These are phyloP conservation scores for Speleostelium caveatum DNA, from an alignment of 78 protist species.

Conservation along the genomic window DNA sequence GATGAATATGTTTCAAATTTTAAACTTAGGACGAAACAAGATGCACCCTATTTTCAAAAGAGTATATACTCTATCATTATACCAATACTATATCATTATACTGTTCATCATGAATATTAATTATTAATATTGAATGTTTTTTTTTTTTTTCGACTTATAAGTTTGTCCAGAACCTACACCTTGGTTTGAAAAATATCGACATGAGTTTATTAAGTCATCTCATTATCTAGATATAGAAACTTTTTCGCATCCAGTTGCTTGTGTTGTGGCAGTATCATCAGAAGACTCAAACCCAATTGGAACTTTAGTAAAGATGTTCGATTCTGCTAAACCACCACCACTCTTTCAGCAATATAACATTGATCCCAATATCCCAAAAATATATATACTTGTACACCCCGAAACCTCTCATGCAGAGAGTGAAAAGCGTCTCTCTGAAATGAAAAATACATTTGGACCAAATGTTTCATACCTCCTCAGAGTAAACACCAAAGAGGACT, in stretches of 20 bases:
- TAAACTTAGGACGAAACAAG: conserved; percentile 59
- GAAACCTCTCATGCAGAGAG: conserved; percentile 42
- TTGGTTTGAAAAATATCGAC: conserved; percentile 71
- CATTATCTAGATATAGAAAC: conserved; percentile 53
- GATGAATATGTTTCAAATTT: conserved; percentile 66
- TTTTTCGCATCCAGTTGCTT: conserved; percentile 75
- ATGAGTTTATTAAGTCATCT: conserved; percentile 39
- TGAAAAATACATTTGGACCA: conserved; percentile 44
- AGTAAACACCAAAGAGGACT: conserved; percentile 60
- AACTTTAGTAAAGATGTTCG: conserved; percentile 73
- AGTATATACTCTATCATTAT: conserved; percentile 22
- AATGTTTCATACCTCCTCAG: conserved; percentile 14
- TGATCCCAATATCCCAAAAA: conserved; percentile 49
- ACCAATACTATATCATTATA: neutral
- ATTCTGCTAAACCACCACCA: conserved; percentile 46
- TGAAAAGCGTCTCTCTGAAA: conserved; percentile 54
- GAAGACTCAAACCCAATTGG: conserved; percentile 76
- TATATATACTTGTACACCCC: conserved; percentile 52
- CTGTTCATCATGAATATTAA: neutral
- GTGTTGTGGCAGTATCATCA: conserved; percentile 28
- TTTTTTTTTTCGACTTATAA: neutral
- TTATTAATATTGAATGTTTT: neutral
- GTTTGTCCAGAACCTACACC: conserved; percentile 81
- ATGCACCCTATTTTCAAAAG: conserved; percentile 68
- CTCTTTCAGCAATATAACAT: conserved; percentile 39